Conservation (phyloP, 2,329 filamentous ascomycete species). For the Colletotrichum simmondsii region DNA sequence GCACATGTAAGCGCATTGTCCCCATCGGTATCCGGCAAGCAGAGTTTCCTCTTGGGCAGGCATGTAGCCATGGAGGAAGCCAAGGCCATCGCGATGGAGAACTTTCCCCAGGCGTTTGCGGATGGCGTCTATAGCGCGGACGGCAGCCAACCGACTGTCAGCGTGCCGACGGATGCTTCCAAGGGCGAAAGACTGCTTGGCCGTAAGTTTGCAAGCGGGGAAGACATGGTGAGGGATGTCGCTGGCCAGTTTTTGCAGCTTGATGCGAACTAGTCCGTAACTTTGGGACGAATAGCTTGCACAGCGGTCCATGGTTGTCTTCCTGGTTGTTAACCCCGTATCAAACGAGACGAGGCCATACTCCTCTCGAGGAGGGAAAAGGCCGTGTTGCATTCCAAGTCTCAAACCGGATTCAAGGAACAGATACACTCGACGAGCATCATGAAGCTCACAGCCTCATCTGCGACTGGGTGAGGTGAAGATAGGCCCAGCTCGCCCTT, state of each 20-base stretch:
- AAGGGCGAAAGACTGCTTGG: constrained; percentile 45
- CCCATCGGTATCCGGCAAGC: constrained; percentile 41
- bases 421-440: not conserved
- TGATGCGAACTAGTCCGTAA: not conserved
- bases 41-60: constrained; percentile 20
- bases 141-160: not conserved
- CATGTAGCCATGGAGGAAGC: constrained; percentile 10
- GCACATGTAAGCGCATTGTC: constrained; percentile 49
- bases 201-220: constrained; percentile 43
- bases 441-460: not conserved
- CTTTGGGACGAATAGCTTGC: not conserved
- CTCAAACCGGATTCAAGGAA: not conserved
- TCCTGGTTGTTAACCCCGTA: not conserved
- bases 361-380: not conserved
- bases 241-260: constrained; percentile 47
- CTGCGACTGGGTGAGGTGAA: not conserved
- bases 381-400: not conserved
- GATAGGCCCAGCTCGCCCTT: too few species aligned
- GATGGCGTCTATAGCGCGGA: not conserved
- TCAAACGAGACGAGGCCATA: not conserved
- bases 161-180: constrained; percentile 37
- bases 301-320: not conserved
- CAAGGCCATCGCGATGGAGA: not conserved
- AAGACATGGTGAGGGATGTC: constrained; percentile 46
- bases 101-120: constrained; percentile 12